Percentiles rank a stretch among this genome's conserved stretches.
phyloP scores from a whole-genome alignment of 129 eudicot species.

The Sambucus nigra region DNA sequence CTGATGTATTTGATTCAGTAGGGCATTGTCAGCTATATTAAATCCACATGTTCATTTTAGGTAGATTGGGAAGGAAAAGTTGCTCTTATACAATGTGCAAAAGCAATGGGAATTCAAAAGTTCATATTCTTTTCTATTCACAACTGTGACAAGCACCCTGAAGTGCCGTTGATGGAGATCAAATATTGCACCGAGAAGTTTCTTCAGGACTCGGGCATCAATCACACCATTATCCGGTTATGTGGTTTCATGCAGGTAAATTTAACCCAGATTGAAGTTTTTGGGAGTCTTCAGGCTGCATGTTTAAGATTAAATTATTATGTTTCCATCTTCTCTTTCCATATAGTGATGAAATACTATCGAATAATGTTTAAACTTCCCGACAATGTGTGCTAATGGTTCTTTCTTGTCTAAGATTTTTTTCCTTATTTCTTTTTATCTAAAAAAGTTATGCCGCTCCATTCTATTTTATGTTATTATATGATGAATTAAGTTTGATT shows the following conservation, averaged over 20 bases:
- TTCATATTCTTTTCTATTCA: conserved; percentile 87
- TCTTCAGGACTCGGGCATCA: conserved; percentile 69
- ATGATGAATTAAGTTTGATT: too few relatives aligned
- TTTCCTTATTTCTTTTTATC: too few relatives aligned
- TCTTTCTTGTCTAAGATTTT: too few relatives aligned
- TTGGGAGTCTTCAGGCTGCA: background rate
- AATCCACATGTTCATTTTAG: conserved; percentile 43
- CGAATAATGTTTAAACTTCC: too few relatives aligned
- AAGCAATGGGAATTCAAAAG: conserved; percentile 98
- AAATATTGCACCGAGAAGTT: conserved; percentile 95
- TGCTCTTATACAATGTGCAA: conserved; percentile 99
- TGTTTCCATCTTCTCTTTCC: too few relatives aligned
- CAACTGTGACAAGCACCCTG: conserved; percentile 99
- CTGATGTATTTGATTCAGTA: background rate
- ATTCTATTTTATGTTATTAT: background rate
- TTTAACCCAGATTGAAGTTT: background rate
- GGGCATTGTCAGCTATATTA: conserved; percentile 8
- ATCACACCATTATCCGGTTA: conserved; percentile 71
- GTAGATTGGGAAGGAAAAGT: conserved; percentile 99
- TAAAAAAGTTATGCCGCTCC: too few relatives aligned
- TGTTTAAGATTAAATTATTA: too few relatives aligned
- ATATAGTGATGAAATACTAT: too few relatives aligned
- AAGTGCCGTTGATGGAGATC: conserved; percentile 97
- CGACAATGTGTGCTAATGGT: too few relatives aligned
- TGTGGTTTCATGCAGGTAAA: conserved; percentile 99